Conservation (phyloP, 768 basidiomycete genomes). For the Phlebiopsis gigantea region DNA sequence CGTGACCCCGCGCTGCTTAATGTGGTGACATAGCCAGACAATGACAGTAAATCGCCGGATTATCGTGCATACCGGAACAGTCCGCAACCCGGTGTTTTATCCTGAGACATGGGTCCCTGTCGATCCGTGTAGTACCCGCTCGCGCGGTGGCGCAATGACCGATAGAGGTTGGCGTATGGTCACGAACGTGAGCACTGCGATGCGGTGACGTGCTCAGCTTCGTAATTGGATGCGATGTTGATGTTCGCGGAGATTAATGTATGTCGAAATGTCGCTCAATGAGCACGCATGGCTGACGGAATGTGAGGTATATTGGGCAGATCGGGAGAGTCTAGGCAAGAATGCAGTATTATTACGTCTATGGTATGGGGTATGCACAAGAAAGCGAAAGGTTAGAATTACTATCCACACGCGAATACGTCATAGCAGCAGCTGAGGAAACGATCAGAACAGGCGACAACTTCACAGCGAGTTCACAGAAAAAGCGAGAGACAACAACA, state of each 20-base stretch:
- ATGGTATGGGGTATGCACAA: not conserved
- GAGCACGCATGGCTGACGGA: not conserved
- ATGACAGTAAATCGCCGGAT: too few relatives aligned
- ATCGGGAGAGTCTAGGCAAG: not conserved
- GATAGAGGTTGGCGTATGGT: not conserved
- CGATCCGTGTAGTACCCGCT: not conserved
- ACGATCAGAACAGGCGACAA: not conserved
- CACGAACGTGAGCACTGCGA: not conserved
- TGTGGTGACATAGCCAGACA: too few relatives aligned
- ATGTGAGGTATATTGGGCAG: not conserved
- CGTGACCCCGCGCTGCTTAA: too few relatives aligned
- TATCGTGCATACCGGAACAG: too few relatives aligned
- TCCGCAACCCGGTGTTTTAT: too few relatives aligned
- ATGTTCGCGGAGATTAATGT: not conserved
- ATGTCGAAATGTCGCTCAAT: not conserved
- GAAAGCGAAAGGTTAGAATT: not conserved
- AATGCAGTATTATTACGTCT: not conserved
- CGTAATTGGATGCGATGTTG: not conserved
- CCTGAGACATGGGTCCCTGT: not conserved
- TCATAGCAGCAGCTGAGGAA: too few relatives aligned
- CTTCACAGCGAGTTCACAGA: not conserved
- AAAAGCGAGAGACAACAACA: not conserved
- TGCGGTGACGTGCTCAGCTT: not conserved
- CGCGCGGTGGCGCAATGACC: not conserved
- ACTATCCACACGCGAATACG: too few relatives aligned